These are phyloP conservation scores for Hericium coralloides DNA, from an alignment of 768 basidiomycete species.

Conservation along the genomic window DNA sequence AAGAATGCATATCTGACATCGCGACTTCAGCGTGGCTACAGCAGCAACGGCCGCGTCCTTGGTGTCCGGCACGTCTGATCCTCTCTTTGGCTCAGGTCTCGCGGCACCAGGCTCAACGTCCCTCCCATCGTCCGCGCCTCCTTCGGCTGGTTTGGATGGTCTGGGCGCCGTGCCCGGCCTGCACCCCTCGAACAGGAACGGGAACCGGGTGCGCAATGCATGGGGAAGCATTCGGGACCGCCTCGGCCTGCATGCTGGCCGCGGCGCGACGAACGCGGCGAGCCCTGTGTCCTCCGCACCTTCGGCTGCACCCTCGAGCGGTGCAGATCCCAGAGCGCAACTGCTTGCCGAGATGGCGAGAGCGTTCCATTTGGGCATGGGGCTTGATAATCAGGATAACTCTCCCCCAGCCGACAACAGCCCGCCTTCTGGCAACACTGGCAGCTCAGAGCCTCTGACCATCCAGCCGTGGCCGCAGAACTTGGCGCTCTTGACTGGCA, in stretches of 20 bases:
- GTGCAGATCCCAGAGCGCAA: slow-evolving; percentile 43
- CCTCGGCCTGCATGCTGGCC: slow-evolving; percentile 35
- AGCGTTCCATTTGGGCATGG: slow-evolving; percentile 66
- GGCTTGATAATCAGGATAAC: slow-evolving; percentile 15
- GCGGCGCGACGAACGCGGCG: neutral
- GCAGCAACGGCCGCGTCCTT: slow-evolving; percentile 86
- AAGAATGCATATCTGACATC: neutral
- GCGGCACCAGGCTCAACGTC: slow-evolving; percentile 22
- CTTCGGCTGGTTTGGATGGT: slow-evolving; percentile 20
- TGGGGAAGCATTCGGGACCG: slow-evolving; percentile 66
- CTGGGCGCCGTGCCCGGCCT: slow-evolving; percentile 19
- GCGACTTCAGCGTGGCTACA: slow-evolving; percentile 61
- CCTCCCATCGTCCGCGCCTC: slow-evolving; percentile 4
- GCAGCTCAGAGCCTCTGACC: neutral
- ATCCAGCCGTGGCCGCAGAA: neutral
- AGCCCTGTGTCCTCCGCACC: neutral
- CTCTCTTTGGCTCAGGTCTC: slow-evolving; percentile 51
- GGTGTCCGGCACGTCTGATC: slow-evolving; percentile 61
- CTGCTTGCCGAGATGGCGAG: slow-evolving; percentile 79
- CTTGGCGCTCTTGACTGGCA: neutral
- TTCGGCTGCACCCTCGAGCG: neutral
- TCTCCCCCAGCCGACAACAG: neutral
- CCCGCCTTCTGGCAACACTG: neutral
- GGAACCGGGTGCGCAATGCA: slow-evolving; percentile 46
- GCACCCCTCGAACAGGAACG: slow-evolving; percentile 17